Percentiles rank a stretch among this genome's conserved stretches.
These are phyloP conservation scores for Cryphonectria japonica DNA, from an alignment of 2,329 filamentous ascomycete species.

Conservation along the genomic window DNA sequence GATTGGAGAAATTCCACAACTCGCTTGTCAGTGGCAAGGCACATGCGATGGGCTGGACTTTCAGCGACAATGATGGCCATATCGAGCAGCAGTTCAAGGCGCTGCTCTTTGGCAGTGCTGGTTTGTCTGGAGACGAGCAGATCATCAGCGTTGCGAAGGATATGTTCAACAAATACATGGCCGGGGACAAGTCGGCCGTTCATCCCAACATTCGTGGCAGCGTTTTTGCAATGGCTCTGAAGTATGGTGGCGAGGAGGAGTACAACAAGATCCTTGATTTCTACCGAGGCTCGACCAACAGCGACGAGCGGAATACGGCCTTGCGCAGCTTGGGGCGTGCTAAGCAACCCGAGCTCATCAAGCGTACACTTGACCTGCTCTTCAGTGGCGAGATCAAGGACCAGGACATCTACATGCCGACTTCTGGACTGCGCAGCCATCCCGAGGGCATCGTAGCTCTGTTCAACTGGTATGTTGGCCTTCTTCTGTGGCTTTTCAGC, in stretches of 20 bases:
- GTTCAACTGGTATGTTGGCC: slow-evolving; percentile 64
- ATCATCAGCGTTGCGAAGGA: slow-evolving; percentile 82
- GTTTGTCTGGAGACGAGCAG: slow-evolving; percentile 76
- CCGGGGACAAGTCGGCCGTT: slow-evolving; percentile 78
- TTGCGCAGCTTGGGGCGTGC: slow-evolving; percentile 82
- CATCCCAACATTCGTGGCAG: slow-evolving; percentile 89
- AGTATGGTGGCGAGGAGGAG: slow-evolving; percentile 84
- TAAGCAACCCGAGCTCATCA: slow-evolving; percentile 76
- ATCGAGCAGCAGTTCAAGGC: slow-evolving; percentile 94
- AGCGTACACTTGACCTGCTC: slow-evolving; percentile 76
- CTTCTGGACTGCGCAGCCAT: slow-evolving; percentile 77
- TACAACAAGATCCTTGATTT: slow-evolving; percentile 78
- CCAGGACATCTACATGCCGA: slow-evolving; percentile 91
- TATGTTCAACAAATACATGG: slow-evolving; percentile 85
- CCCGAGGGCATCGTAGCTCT: slow-evolving; percentile 77
- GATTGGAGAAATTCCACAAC: slow-evolving; percentile 81
- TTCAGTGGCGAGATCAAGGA: slow-evolving; percentile 84
- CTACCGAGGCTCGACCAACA: slow-evolving; percentile 74
- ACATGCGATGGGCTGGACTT: slow-evolving; percentile 86
- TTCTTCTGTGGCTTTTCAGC: background rate
- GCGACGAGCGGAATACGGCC: slow-evolving; percentile 90
- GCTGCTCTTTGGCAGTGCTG: slow-evolving; percentile 84
- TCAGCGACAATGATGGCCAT: slow-evolving; percentile 83
- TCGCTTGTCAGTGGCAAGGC: slow-evolving; percentile 78
- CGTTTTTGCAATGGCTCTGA: slow-evolving; percentile 83